Conservation (phyloP, 441 rosid species). For the Populus trichocarpa region DNA sequence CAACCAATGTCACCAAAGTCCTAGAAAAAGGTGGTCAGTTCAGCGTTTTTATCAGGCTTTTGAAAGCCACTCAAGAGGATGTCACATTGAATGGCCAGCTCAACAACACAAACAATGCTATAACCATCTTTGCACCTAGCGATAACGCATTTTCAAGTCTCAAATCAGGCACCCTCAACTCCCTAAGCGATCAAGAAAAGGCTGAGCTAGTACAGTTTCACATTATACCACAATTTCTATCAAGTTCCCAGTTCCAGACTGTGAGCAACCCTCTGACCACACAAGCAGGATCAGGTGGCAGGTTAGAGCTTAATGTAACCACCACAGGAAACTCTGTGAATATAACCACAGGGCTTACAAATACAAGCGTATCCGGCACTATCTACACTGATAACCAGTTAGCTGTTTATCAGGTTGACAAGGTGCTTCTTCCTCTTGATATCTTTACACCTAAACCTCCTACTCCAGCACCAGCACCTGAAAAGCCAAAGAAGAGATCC, state of each 20-base stretch:
- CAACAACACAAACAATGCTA: not conserved
- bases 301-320: not conserved
- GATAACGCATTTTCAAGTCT: not conserved
- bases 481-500: not conserved
- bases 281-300: not conserved
- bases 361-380: not conserved
- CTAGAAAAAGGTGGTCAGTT: not conserved
- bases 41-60: not conserved
- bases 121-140: not conserved
- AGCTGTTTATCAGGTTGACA: not conserved
- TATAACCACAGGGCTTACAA: not conserved
- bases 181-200: not conserved
- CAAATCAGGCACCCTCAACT: constrained; percentile 1
- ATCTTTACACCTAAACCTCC: not conserved
- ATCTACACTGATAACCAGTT: not conserved
- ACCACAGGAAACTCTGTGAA: not conserved
- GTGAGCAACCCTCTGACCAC: not conserved
- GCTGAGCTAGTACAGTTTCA: not conserved
- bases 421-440: not conserved
- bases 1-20: not conserved
- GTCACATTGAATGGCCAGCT: not conserved
- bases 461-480: not conserved
- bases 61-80: not conserved
- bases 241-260: not conserved
- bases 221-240: not conserved